These are phyloP conservation scores for Eimeria acervulina DNA, from an alignment of 169 alveolate genomes.

Conservation along the genomic window DNA sequence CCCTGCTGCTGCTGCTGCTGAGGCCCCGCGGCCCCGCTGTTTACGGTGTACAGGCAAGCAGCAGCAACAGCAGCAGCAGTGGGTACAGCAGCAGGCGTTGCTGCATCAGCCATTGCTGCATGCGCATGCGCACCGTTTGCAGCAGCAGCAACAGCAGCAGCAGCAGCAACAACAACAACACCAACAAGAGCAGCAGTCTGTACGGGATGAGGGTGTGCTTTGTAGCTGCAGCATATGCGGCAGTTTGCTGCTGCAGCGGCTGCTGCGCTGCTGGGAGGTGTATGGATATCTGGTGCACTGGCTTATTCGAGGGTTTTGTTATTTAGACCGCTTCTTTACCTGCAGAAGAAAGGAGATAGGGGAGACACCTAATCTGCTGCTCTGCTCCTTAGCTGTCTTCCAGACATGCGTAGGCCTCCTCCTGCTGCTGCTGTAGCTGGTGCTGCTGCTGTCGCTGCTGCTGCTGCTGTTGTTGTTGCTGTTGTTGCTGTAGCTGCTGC, in stretches of 20 bases:
- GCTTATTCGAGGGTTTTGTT: conserved; percentile 27
- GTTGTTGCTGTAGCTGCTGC: neutral
- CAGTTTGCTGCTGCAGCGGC: conserved; percentile 71
- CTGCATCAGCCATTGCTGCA: neutral
- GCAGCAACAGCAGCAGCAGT: conserved; percentile 52
- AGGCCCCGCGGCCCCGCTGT: neutral
- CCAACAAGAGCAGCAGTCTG: too few species aligned
- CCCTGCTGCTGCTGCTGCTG: neutral
- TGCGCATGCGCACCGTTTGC: neutral
- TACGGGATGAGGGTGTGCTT: conserved; percentile 17
- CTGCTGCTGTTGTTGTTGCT: conserved; percentile 31
- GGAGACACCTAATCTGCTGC: conserved; percentile 24
- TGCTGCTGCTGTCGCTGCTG: conserved; percentile 17
- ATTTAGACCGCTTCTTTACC: conserved; percentile 40
- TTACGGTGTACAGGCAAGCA: neutral
- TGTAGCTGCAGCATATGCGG: conserved; percentile 37
- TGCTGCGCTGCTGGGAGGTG: conserved; percentile 77
- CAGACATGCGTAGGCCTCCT: conserved; percentile 28
- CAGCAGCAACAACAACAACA: neutral
- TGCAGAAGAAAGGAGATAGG: conserved; percentile 49
- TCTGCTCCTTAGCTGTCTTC: conserved; percentile 34
- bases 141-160: conserved; percentile 41
- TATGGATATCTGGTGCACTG: conserved; percentile 51
- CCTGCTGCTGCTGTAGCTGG: conserved; percentile 22
- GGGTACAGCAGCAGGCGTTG: neutral